Evolutionary conservation across 352 stramenopile genomes (phyloP).

Genomic region (Discostella stelligera): DNA sequence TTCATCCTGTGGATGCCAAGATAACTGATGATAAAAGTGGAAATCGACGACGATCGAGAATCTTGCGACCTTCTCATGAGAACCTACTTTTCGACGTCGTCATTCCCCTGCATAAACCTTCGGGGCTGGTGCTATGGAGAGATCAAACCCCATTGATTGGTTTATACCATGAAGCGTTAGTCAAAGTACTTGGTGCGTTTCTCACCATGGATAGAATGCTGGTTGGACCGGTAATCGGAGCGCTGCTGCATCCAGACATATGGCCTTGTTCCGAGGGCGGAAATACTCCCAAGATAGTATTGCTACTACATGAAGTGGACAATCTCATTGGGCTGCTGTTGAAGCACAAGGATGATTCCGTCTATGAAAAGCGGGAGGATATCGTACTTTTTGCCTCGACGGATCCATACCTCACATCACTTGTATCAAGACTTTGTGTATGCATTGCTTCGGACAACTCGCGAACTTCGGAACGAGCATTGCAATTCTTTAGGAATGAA

Average conservation of each 20-base stretch:
- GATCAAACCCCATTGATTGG: constrained; percentile 75
- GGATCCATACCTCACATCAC: constrained; percentile 29
- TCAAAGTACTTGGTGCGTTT: constrained; percentile 62
- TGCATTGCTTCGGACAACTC: constrained; percentile 80
- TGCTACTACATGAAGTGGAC: constrained; percentile 79
- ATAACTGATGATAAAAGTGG: not conserved
- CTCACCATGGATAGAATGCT: constrained; percentile 55
- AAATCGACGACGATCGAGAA: constrained; percentile 10
- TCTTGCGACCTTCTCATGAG: constrained; percentile 44
- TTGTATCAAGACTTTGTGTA: constrained; percentile 43
- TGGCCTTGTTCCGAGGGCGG: constrained; percentile 51
- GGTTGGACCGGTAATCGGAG: constrained; percentile 45
- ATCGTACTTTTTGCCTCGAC: constrained; percentile 11
- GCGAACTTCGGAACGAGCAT: constrained; percentile 61
- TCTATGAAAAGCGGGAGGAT: not conserved
- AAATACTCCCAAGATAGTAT: constrained; percentile 79
- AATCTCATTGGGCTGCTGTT: constrained; percentile 62
- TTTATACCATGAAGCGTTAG: constrained; percentile 75
- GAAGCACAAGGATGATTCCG: constrained; percentile 17
- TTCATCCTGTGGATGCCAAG: constrained; percentile 13
- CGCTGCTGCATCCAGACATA: constrained; percentile 67
- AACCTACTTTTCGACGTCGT: constrained; percentile 65
- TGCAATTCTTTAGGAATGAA: constrained; percentile 72
- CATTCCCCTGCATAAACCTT: constrained; percentile 71
- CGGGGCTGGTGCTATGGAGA: constrained; percentile 77